These are phyloP conservation scores for Lipomyces yamanashiensis DNA, from an alignment of 805 yeast genomes.

Conservation along the genomic window DNA sequence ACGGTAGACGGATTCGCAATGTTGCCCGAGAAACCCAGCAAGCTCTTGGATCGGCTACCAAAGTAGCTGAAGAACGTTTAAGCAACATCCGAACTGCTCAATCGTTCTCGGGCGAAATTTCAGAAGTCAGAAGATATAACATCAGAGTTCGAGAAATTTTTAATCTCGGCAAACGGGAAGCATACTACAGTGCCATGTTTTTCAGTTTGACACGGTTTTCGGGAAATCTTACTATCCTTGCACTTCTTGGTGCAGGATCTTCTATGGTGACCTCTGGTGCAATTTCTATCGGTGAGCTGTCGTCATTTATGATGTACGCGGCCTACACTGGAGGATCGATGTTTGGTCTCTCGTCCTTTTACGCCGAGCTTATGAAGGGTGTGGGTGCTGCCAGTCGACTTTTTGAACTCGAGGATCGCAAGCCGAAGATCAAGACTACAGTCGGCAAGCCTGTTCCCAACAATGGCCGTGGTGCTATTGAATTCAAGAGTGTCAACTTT, in stretches of 20 bases:
- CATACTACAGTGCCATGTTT: conserved; percentile 44
- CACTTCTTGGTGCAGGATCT: conserved; percentile 78
- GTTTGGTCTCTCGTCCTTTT: conserved; percentile 87
- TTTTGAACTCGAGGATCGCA: conserved; percentile 81
- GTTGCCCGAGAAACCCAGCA: conserved; percentile 79
- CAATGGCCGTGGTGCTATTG: conserved; percentile 48
- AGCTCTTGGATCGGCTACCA: conserved; percentile 82
- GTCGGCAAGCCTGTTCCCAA: conserved; percentile 53
- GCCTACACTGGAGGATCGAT: conserved; percentile 92
- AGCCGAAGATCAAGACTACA: conserved; percentile 71
- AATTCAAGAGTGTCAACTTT: conserved; percentile 67
- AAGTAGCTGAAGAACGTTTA: conserved; percentile 89
- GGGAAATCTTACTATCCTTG: conserved; percentile 81
- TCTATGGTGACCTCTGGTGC: conserved; percentile 77
- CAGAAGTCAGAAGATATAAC: conserved; percentile 77
- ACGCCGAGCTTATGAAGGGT: conserved; percentile 95
- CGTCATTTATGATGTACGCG: conserved; percentile 94
- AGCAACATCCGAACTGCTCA: conserved; percentile 86
- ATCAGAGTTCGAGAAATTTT: conserved; percentile 67
- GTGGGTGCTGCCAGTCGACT: conserved; percentile 93
- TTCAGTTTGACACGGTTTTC: conserved; percentile 65
- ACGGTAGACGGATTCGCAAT: conserved; percentile 77
- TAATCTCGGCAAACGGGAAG: conserved; percentile 77
- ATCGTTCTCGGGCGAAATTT: conserved; percentile 81
- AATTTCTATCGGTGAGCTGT: conserved; percentile 82